A percentile compares a stretch with the other conserved stretches of the same genome.
phyloP scores from a whole-genome alignment of 306 rosid genomes.

The Fagus crenata region DNA sequence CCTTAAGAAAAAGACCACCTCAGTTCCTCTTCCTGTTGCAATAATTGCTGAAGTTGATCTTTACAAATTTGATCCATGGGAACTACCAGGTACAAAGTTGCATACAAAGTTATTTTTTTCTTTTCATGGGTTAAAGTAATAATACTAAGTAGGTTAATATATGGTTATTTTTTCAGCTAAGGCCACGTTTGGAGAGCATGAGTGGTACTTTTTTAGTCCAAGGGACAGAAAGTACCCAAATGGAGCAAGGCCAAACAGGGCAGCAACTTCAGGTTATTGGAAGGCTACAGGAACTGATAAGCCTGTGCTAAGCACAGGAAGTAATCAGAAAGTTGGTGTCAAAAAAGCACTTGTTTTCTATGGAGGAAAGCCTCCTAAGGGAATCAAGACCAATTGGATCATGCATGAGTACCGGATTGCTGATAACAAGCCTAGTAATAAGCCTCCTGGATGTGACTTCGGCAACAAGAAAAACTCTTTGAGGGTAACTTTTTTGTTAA shows the following conservation, averaged over 20 bases:
- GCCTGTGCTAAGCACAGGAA: slow-evolving; percentile 64
- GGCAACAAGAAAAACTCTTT: slow-evolving; percentile 88
- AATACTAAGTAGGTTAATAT: too few relatives aligned
- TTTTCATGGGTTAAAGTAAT: too few relatives aligned
- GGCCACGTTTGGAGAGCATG: slow-evolving; percentile 91
- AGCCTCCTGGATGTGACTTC: slow-evolving; percentile 72
- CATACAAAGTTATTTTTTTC: background rate
- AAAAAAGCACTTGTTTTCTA: slow-evolving; percentile 93
- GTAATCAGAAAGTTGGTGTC: slow-evolving; percentile 78
- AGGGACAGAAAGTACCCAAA: slow-evolving; percentile 96
- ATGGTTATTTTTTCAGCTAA: slow-evolving; percentile 48
- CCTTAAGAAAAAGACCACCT: slow-evolving; percentile 71
- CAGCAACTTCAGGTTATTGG: slow-evolving; percentile 96
- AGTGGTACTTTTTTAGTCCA: slow-evolving; percentile 95
- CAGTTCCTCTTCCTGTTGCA: slow-evolving; percentile 70
- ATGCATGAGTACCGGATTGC: slow-evolving; percentile 90
- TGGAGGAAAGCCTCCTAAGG: slow-evolving; percentile 91
- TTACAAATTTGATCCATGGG: slow-evolving; percentile 97
- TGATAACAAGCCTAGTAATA: slow-evolving; percentile 63
- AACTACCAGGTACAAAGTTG: slow-evolving; percentile 67
- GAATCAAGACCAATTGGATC: slow-evolving; percentile 93
- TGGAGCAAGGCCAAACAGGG: slow-evolving; percentile 90
- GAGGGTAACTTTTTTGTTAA: slow-evolving; percentile 48
- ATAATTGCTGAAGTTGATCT: slow-evolving; percentile 92
- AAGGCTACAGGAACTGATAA: slow-evolving; percentile 97